These are phyloP conservation scores for Penicillium mononematosum DNA, from an alignment of 495 filamentous ascomycete genomes.

Conservation along the genomic window DNA sequence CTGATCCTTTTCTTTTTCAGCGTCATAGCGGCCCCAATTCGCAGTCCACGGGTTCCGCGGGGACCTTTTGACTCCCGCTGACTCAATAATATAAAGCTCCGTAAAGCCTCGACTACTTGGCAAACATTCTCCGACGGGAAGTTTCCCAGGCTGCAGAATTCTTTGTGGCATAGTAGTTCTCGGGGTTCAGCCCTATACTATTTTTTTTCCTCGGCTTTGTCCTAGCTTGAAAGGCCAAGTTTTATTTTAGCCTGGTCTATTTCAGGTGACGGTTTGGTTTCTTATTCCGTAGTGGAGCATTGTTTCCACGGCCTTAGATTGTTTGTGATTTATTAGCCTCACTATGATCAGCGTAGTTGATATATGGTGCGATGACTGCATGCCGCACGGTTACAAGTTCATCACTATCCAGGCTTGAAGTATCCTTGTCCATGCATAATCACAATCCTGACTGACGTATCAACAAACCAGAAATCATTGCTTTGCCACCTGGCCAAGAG, in stretches of 20 bases:
- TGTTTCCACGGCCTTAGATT: not conserved
- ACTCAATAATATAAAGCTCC: not conserved
- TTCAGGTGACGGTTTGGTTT: not conserved
- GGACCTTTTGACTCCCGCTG: not conserved
- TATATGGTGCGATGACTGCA: conserved; percentile 1
- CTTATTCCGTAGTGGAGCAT: not conserved
- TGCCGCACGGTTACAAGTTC: not conserved
- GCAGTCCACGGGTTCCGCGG: not conserved
- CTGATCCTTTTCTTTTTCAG: not conserved
- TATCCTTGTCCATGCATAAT: conserved; percentile 3
- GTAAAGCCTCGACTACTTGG: conserved; percentile 4
- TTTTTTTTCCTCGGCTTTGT: conserved; percentile 1
- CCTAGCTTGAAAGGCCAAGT: not conserved
- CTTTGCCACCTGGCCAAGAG: not conserved
- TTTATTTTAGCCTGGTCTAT: conserved; percentile 3
- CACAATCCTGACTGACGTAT: not conserved
- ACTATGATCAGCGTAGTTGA: not conserved
- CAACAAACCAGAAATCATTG: not conserved
- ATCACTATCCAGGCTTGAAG: not conserved
- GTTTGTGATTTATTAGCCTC: not conserved
- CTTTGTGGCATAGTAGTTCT: not conserved
- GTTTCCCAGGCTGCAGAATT: not conserved
- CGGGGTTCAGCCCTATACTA: conserved; percentile 7
- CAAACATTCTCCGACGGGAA: conserved; percentile 1
- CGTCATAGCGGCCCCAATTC: not conserved